Base-by-base conservation (phyloP, 2,329 filamentous ascomycete species). In the Zelopaecilomyces penicillatus region DNA sequence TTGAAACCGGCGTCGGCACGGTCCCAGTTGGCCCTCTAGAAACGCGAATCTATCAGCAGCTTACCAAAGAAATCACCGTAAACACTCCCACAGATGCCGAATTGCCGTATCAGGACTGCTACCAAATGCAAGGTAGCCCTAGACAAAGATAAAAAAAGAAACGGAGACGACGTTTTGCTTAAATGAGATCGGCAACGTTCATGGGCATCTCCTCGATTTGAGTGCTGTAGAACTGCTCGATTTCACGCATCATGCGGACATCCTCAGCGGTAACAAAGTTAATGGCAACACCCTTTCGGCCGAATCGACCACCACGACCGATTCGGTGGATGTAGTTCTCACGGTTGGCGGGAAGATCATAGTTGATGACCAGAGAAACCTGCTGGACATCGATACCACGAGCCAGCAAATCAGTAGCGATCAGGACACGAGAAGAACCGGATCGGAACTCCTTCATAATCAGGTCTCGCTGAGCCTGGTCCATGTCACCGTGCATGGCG, bases 121-220 rank as follows among this genome's bases (percentile, higher is more conserved):
- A 49, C 52, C 47, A 44, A 49, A 41, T 49, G 49, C 35, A 37
- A 38, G 52, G 48, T 50, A 53, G 48, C 51, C 51, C 49, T 45
- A 52, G 48, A 47, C 52, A 51, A 51, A 51, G 55, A 50, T n/a
- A 50, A 39, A 33, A 49, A 53, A 52, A 53, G 45, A 53, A 49
- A 52, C 54, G 42, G 52, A 51, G 49, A 52, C 46, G 52, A 53
- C 49, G 50, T 51, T 57, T 48, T 51, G 44, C 45, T 53, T 83
- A 85, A 69, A 85, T 85, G 58, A 85, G 80, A 61, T 85, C 82
- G 58, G 82, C 82, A 60, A 85, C 82, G 71, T 85, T 85, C 93
- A 98, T 97, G 65, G 93, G 93, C 93, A 98, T 98, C 82, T 98
- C 93, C 76, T 98, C 93, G 59, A 98, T 97, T 78, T 98, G 93